These are phyloP conservation scores for Cryptococcus amylolentus DNA, from an alignment of 1,284 basidiomycete genomes.

Conservation along the genomic window DNA sequence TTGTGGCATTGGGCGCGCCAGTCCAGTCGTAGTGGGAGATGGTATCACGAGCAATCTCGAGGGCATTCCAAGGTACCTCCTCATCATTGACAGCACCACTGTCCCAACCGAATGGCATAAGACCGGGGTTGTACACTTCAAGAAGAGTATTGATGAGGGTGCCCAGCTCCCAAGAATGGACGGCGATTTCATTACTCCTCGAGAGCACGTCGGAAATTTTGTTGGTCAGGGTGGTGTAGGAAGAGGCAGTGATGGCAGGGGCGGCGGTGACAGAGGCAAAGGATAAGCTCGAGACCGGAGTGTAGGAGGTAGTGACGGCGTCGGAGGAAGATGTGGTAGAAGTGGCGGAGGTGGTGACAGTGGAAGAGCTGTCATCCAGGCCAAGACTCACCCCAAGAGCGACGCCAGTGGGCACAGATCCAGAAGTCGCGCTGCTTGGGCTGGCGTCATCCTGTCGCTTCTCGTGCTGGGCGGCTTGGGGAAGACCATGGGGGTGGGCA, in stretches of 20 bases:
- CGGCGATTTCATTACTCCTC: constrained; percentile 20
- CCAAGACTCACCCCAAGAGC: too few relatives aligned
- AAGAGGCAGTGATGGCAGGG: constrained; percentile 9
- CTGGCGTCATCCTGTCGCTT: too few relatives aligned
- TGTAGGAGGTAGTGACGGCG: background rate
- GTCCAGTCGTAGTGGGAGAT: constrained; percentile 20
- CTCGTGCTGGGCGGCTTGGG: too few relatives aligned
- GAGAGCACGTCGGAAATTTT: constrained; percentile 18
- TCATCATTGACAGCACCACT: background rate
- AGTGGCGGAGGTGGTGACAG: background rate
- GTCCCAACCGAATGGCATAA: constrained; percentile 26
- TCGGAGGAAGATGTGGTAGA: background rate
- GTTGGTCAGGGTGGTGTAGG: constrained; percentile 15
- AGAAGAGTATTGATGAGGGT: constrained; percentile 24
- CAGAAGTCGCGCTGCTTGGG: too few relatives aligned
- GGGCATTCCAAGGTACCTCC: constrained; percentile 16
- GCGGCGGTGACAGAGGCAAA: constrained; percentile 9
- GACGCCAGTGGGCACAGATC: too few relatives aligned
- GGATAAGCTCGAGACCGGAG: background rate
- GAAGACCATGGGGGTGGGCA: too few relatives aligned
- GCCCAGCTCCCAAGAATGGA: constrained; percentile 36
- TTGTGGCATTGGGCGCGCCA: constrained; percentile 6
- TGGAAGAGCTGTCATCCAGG: background rate
- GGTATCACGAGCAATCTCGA: constrained; percentile 8
- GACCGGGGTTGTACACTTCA: constrained; percentile 28